These are phyloP conservation scores for Lolium rigidum DNA, from an alignment of 176 grass and related monocot species.

Conservation along the genomic window DNA sequence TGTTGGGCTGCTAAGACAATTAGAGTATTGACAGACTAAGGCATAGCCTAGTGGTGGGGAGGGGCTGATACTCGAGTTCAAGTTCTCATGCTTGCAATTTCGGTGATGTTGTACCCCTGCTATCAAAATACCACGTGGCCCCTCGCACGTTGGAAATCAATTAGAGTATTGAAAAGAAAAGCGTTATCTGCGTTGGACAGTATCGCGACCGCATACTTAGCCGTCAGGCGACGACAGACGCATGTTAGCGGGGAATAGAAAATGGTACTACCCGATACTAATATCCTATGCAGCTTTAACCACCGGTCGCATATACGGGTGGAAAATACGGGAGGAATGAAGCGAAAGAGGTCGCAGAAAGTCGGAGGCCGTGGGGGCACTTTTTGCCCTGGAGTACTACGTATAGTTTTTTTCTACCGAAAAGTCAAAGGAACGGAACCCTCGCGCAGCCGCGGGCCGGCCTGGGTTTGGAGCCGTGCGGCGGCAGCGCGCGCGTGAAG, in stretches of 20 bases:
- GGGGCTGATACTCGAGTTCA: too few species aligned
- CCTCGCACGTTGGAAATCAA: too few species aligned
- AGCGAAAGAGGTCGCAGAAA: constrained; percentile 38
- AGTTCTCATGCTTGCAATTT: too few species aligned
- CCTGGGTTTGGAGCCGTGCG: constrained; percentile 31
- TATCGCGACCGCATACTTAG: too few species aligned
- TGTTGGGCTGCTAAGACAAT: too few species aligned
- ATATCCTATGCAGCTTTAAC: background rate
- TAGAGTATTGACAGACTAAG: too few species aligned
- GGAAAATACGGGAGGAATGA: background rate
- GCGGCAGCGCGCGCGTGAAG: constrained; percentile 48
- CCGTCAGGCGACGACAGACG: background rate
- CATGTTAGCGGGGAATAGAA: background rate
- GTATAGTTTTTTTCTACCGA: background rate
- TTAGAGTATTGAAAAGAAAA: too few species aligned
- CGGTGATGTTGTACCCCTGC: too few species aligned
- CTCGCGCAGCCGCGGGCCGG: background rate
- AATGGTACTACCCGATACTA: background rate
- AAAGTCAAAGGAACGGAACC: constrained; percentile 48
- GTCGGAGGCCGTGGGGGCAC: constrained; percentile 23
- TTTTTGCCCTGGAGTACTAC: background rate
- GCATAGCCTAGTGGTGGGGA: too few species aligned
- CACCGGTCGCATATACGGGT: background rate
- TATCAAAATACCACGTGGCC: too few species aligned
- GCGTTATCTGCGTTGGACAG: too few species aligned